These are phyloP conservation scores for Colletotrichum acutatum DNA, from an alignment of 2,329 filamentous ascomycete species.

Conservation along the genomic window DNA sequence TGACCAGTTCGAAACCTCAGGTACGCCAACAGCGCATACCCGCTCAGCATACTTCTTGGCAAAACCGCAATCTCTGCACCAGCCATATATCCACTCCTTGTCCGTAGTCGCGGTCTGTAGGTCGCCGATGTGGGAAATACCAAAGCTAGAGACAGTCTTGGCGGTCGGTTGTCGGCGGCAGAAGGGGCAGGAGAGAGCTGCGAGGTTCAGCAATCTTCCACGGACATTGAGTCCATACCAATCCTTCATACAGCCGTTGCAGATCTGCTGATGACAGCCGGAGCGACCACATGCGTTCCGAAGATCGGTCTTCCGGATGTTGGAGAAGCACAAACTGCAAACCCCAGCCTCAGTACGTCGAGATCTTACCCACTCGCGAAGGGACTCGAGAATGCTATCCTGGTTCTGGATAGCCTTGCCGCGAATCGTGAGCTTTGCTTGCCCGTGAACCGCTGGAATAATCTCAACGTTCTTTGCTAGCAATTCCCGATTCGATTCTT, in stretches of 20 bases:
- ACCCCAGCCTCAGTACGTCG: slow-evolving; percentile 50
- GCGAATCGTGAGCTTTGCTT: slow-evolving; percentile 42
- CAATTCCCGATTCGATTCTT: slow-evolving; percentile 44
- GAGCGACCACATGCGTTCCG: slow-evolving; percentile 56
- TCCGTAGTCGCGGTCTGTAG: slow-evolving; percentile 52
- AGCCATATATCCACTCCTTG: slow-evolving; percentile 59
- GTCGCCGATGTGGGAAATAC: slow-evolving; percentile 50
- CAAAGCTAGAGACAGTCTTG: slow-evolving; percentile 49
- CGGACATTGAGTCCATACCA: slow-evolving; percentile 60
- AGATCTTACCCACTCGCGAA: slow-evolving; percentile 50
- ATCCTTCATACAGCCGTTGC: slow-evolving; percentile 48
- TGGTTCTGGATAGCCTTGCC: slow-evolving; percentile 57
- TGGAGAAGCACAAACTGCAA: slow-evolving; percentile 59
- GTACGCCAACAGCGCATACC: slow-evolving; percentile 54
- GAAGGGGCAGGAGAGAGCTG: slow-evolving; percentile 61
- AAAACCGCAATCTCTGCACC: slow-evolving; percentile 56
- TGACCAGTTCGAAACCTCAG: slow-evolving; percentile 50
- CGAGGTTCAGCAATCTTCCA: slow-evolving; percentile 57
- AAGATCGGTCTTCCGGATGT: slow-evolving; percentile 48
- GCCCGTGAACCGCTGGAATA: slow-evolving; percentile 40
- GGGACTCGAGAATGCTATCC: slow-evolving; percentile 44
- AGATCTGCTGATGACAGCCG: slow-evolving; percentile 57
- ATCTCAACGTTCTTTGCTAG: slow-evolving; percentile 51
- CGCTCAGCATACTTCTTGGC: slow-evolving; percentile 55
- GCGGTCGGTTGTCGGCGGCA: slow-evolving; percentile 56